A percentile compares a stretch with the other conserved stretches of the same genome.
These are phyloP conservation scores for Starmerella sp. DNA, from an alignment of 805 yeast genomes.

Conservation along the genomic window DNA sequence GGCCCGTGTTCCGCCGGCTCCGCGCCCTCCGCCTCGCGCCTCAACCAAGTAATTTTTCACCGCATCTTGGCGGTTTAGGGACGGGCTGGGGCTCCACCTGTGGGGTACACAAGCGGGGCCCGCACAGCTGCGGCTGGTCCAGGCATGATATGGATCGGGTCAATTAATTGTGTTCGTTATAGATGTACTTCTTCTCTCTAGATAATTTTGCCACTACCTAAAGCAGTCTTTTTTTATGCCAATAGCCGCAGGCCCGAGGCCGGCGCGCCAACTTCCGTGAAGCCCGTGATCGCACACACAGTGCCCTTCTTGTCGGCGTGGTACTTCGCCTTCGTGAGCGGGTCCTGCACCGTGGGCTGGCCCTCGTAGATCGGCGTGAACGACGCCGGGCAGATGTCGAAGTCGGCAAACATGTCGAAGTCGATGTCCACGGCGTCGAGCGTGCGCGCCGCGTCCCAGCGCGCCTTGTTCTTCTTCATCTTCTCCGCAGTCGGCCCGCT, in stretches of 20 bases:
- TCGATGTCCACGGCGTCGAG: conserved; percentile 83
- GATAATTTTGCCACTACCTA: too few relatives aligned
- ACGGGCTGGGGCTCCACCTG: too few relatives aligned
- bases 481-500: conserved; percentile 69
- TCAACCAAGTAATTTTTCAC: too few relatives aligned
- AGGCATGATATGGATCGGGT: too few relatives aligned
- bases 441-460: conserved; percentile 60
- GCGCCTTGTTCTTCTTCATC: conserved; percentile 70
- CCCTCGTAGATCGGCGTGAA: conserved; percentile 82
- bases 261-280: conserved; percentile 79
- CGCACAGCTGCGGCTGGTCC: too few relatives aligned
- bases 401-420: conserved; percentile 84
- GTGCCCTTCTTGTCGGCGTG: conserved; percentile 67
- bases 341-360: conserved; percentile 56
- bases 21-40: too few relatives aligned
- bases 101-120: too few relatives aligned
- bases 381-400: conserved; percentile 79
- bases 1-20: too few relatives aligned
- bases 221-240: conserved; percentile 2
- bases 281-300: conserved; percentile 59
- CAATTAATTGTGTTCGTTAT: too few relatives aligned
- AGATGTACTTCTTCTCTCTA: background rate
- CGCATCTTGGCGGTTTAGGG: too few relatives aligned
- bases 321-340: conserved; percentile 83
- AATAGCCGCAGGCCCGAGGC: conserved; percentile 70